Conservation (phyloP, 2,329 filamentous ascomycete genomes). For the Emericellopsis cladophorae region DNA sequence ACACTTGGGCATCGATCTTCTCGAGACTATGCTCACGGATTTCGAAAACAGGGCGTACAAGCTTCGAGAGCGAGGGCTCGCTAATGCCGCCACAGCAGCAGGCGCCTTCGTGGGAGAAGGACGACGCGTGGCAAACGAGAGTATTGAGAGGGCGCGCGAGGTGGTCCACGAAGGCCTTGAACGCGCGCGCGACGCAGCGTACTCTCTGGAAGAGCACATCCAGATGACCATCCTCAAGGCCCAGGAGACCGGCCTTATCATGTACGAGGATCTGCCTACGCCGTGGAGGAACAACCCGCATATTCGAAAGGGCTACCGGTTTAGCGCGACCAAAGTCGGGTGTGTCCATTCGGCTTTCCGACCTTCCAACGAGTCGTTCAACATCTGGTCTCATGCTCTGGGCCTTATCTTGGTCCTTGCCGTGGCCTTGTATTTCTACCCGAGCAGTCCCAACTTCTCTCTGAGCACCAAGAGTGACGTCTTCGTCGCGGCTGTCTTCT, state of each 20-base stretch:
- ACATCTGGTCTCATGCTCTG: constrained; percentile 94
- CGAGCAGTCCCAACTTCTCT: constrained; percentile 73
- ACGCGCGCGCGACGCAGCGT: constrained; percentile 69
- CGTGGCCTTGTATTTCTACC: constrained; percentile 93
- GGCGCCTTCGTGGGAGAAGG: constrained; percentile 65
- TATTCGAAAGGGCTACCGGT: constrained; percentile 84
- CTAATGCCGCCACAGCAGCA: constrained; percentile 51
- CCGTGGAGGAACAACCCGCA: constrained; percentile 95
- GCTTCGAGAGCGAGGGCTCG: constrained; percentile 63
- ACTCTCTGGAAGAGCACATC: constrained; percentile 73
- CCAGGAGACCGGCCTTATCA: constrained; percentile 68
- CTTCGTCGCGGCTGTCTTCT: constrained; percentile 85
- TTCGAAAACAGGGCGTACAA: constrained; percentile 75
- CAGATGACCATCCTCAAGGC: constrained; percentile 65
- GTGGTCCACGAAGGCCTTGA: constrained; percentile 74
- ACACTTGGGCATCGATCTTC: constrained; percentile 70
- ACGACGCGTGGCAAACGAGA: constrained; percentile 68
- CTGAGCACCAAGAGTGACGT: constrained; percentile 80
- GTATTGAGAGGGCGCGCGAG: constrained; percentile 59
- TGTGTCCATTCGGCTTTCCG: constrained; percentile 76
- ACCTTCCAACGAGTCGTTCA: constrained; percentile 86
- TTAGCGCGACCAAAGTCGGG: constrained; percentile 80
- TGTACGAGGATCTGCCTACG: constrained; percentile 78
- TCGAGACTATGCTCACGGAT: constrained; percentile 75
- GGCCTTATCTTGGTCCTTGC: constrained; percentile 80